Evolutionary conservation across 805 yeast genomes (phyloP), one percentile per base, ranked within the genome.

Genomic region (Suhomyces kilbournensis): DNA sequence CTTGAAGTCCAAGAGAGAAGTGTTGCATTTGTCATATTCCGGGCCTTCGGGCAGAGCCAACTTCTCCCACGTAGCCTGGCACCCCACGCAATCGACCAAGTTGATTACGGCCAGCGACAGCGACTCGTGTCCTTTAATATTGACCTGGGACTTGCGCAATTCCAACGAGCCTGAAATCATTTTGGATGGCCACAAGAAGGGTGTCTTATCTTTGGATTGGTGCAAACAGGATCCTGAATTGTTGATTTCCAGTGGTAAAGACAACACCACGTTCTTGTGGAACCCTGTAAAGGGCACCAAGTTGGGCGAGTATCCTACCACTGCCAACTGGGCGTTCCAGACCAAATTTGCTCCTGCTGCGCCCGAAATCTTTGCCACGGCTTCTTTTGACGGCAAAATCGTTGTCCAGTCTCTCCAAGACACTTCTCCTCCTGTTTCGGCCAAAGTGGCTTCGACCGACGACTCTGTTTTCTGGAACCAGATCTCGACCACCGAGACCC

Each of bases 91-190:
- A 71, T 83, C 93, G 53, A 93, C 98, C 14, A 86, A 83, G 66
- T 80, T 94, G 53, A 84, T 88, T 25, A 93, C 98, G 23, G 97
- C 96, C 25, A 85, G 94, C 26, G 91, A 86, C 54, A 81, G 83
- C 53, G 97, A 92, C 68, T 75, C 79, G 19, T 82, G 83, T 48
- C 96, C 99, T 10, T 79, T 88, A 30, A 84, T 94, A 50, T 72
- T 90, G 57, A 77, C 93, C 14, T 94, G 99, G 99, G 97, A 94
- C 74, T 79, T 94, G 65, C 83, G 97, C 70, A 93, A 94, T 67
- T 84, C 97, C 26, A 86, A 88, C 63, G 90, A 87, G n/a, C 99
- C 99, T 7, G 91, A 90, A 65, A 73, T 72, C 53, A 75, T 87
- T 34, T 69, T 92, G 62, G 71, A 70, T 46, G 97, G 97, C 51